These are phyloP conservation scores for Podospora didyma DNA, from an alignment of 495 filamentous ascomycete species.

Conservation along the genomic window DNA sequence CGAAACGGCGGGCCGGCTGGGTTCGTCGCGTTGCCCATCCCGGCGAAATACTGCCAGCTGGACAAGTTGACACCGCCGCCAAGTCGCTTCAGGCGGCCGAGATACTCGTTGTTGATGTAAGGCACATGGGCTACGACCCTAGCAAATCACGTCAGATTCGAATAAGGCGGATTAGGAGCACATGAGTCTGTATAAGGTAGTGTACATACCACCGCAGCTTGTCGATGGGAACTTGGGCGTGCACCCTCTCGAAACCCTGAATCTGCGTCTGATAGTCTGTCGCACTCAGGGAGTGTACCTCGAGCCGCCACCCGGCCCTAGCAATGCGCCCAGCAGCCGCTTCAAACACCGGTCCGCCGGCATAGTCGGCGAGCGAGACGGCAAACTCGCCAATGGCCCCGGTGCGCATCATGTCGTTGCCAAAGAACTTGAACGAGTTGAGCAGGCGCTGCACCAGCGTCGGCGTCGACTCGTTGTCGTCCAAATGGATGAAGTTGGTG, in stretches of 20 bases:
- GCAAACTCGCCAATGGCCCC: conserved; percentile 28
- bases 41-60: conserved; percentile 22
- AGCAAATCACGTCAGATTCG: too few relatives aligned
- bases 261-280: conserved; percentile 19
- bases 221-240: conserved; percentile 7
- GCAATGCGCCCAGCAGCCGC: conserved; percentile 14
- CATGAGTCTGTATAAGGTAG: too few relatives aligned
- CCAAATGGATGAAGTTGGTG: conserved; percentile 25
- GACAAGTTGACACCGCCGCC: conserved; percentile 28
- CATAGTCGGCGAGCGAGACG: conserved; percentile 9
- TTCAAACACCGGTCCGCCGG: conserved; percentile 21
- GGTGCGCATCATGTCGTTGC: conserved; percentile 25
- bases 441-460: conserved; percentile 15
- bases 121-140: conserved; percentile 27
- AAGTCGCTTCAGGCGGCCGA: conserved; percentile 17
- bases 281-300: conserved; percentile 22
- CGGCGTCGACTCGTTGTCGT: conserved; percentile 6
- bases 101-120: conserved; percentile 20
- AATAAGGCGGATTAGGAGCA: too few relatives aligned
- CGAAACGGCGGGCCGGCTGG: conserved; percentile 24
- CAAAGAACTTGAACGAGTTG: conserved; percentile 27
- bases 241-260: conserved; percentile 16
- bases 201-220: conserved; percentile 13
- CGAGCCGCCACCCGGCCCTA: conserved; percentile 24
- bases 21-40: conserved; percentile 9